Evolutionary conservation across 2,329 filamentous ascomycete species (phyloP).

Genomic region (Xenoacremonium recifei): DNA sequence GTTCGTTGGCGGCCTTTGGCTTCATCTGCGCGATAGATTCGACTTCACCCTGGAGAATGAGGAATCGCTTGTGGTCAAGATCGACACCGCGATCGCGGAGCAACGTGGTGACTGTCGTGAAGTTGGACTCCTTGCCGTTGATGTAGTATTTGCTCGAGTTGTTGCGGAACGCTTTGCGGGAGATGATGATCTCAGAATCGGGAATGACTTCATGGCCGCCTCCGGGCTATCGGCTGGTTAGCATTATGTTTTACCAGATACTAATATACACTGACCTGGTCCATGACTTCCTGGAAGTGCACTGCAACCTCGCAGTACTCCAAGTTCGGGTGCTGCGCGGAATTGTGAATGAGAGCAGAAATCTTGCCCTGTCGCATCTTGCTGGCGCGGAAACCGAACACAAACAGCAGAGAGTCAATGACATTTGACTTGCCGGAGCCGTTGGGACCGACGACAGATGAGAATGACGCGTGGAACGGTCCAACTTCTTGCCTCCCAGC

Average conservation of each 20-base stretch:
- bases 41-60: slow-evolving; percentile 96
- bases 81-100: slow-evolving; percentile 88
- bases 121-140: slow-evolving; percentile 84
- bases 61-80: slow-evolving; percentile 94
- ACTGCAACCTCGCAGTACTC: slow-evolving; percentile 95
- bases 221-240: slow-evolving; percentile 52
- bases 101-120: slow-evolving; percentile 85
- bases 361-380: slow-evolving; percentile 99
- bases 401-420: slow-evolving; percentile 95
- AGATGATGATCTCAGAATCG: slow-evolving; percentile 82
- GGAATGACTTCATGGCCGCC: slow-evolving; percentile 76
- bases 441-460: slow-evolving; percentile 95
- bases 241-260: slow-evolving; percentile 3
- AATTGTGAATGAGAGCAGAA: slow-evolving; percentile 96
- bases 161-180: slow-evolving; percentile 92
- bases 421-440: slow-evolving; percentile 99
- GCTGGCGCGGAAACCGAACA: slow-evolving; percentile 98
- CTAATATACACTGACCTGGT: slow-evolving; percentile 53
- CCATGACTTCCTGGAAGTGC: slow-evolving; percentile 93
- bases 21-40: slow-evolving; percentile 99
- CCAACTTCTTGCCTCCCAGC: slow-evolving; percentile 93
- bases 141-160: slow-evolving; percentile 99
- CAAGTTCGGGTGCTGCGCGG: slow-evolving; percentile 78
- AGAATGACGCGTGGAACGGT: slow-evolving; percentile 95
- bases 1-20: slow-evolving; percentile 88